phyloP scores from a whole-genome alignment of 176 grass and related monocot genomes.

The Oryza rufipogon region DNA sequence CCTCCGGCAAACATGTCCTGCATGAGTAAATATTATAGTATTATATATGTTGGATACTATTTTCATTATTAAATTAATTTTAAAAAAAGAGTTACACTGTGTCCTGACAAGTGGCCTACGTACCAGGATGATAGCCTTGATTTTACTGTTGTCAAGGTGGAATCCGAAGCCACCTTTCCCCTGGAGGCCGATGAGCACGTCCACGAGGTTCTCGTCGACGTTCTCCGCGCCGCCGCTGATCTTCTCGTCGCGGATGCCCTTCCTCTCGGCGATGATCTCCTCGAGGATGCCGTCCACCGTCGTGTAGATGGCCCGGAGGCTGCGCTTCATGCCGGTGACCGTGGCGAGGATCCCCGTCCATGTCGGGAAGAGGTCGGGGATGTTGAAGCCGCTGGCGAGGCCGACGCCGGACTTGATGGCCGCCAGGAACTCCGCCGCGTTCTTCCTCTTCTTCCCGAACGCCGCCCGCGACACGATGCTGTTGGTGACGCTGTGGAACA shows the following conservation, averaged over 20 bases:
- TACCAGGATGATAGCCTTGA: neutral
- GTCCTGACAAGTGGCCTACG: too few species aligned
- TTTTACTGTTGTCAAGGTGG: neutral
- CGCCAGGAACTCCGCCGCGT: neutral
- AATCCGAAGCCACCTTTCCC: neutral
- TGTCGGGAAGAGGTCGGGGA: neutral
- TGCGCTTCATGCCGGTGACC: neutral
- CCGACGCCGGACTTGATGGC: neutral
- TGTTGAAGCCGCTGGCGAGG: neutral
- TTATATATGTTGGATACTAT: neutral
- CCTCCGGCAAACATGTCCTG: neutral
- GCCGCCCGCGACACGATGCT: conserved; percentile 18
- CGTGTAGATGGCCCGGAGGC: neutral
- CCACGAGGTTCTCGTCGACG: conserved; percentile 14
- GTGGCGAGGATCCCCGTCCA: neutral
- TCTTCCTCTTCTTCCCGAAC: conserved; percentile 3
- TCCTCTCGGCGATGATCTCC: neutral
- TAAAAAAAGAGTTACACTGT: too few species aligned
- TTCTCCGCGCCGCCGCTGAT: neutral
- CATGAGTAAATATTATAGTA: neutral
- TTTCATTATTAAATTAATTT: neutral
- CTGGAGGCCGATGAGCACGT: conserved; percentile 25
- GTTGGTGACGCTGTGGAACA: conserved; percentile 5
- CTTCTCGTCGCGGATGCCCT: neutral
- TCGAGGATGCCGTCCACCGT: neutral